A percentile compares a stretch with the other conserved stretches of the same genome.
phyloP scores from a whole-genome alignment of 2,329 filamentous ascomycete species.

The Septoria linicola region DNA sequence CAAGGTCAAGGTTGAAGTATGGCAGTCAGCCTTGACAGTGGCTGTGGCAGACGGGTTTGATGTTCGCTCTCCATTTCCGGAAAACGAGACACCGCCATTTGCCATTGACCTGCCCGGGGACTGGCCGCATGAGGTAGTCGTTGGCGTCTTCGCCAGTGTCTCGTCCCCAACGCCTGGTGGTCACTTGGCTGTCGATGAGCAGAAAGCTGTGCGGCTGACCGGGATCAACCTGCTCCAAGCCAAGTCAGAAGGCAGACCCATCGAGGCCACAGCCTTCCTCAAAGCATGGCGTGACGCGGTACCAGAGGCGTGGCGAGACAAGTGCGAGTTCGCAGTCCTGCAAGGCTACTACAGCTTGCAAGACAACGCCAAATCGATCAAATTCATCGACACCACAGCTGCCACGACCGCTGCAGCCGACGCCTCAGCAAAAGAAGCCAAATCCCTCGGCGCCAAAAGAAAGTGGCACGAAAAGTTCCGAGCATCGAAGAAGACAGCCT shows the following conservation, averaged over 20 bases:
- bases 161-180: constrained; percentile 20
- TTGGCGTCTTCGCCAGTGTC: constrained; percentile 38
- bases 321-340: constrained; percentile 30
- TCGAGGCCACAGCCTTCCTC: constrained; percentile 35
- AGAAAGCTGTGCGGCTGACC: constrained; percentile 25
- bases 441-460: constrained; percentile 35
- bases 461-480: constrained; percentile 44
- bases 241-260: constrained; percentile 23
- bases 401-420: background rate
- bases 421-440: constrained; percentile 20
- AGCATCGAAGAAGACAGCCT: constrained; percentile 32
- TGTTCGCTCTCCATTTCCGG: constrained; percentile 42
- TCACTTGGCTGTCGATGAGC: constrained; percentile 33
- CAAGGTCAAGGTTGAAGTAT: constrained; percentile 49
- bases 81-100: constrained; percentile 21
- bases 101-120: constrained; percentile 34
- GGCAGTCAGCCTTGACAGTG: constrained; percentile 47
- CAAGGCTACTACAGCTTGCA: constrained; percentile 28
- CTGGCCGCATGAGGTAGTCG: constrained; percentile 38
- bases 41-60: constrained; percentile 45
- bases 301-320: constrained; percentile 37
- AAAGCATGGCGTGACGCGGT: constrained; percentile 40
- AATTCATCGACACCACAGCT: constrained; percentile 21
- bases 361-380: constrained; percentile 26
- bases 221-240: constrained; percentile 30